These are phyloP conservation scores for Fusarium falciforme DNA, from an alignment of 2,329 filamentous ascomycete species.

Conservation along the genomic window DNA sequence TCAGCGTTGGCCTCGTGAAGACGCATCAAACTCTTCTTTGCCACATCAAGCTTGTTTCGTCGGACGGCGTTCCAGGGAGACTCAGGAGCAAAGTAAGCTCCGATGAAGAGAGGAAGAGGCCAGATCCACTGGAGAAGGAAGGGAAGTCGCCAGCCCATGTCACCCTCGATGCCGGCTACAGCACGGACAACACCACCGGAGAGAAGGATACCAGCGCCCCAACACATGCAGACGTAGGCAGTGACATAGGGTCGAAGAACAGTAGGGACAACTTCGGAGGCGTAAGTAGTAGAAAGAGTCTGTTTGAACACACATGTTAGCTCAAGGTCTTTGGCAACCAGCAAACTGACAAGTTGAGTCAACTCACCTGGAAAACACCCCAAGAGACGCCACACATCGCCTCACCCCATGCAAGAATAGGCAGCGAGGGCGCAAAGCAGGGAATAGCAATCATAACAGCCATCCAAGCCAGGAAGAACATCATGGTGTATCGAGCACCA, in stretches of 20 bases:
- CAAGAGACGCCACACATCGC: conserved; percentile 52
- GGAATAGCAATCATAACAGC: conserved; percentile 11
- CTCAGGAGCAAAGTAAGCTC: conserved; percentile 46
- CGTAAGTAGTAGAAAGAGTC: conserved; percentile 57
- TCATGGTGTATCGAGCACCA: conserved; percentile 41
- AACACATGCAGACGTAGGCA: conserved; percentile 57
- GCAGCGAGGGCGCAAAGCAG: conserved; percentile 50
- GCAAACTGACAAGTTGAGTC: too few relatives aligned
- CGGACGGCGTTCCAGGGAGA: conserved; percentile 46
- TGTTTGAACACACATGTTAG: conserved; percentile 20
- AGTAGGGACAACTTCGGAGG: conserved; percentile 52
- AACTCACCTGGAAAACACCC: conserved; percentile 41
- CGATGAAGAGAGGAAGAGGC: conserved; percentile 44
- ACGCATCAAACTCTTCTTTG: conserved; percentile 39
- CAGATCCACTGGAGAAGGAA: conserved; percentile 52
- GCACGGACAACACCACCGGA: conserved; percentile 53
- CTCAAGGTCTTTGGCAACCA: neutral
- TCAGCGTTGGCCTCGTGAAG: conserved; percentile 39
- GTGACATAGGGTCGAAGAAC: conserved; percentile 54
- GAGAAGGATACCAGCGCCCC: conserved; percentile 56
- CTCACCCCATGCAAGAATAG: conserved; percentile 50
- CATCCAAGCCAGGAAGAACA: conserved; percentile 34
- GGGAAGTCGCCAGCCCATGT: conserved; percentile 52
- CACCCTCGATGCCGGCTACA: conserved; percentile 46
- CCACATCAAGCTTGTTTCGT: conserved; percentile 42